Evolutionary conservation across 2,329 filamentous ascomycete species (phyloP), one percentile per base, ranked within the genome.

Genomic region (Trichothecium sympodiale): DNA sequence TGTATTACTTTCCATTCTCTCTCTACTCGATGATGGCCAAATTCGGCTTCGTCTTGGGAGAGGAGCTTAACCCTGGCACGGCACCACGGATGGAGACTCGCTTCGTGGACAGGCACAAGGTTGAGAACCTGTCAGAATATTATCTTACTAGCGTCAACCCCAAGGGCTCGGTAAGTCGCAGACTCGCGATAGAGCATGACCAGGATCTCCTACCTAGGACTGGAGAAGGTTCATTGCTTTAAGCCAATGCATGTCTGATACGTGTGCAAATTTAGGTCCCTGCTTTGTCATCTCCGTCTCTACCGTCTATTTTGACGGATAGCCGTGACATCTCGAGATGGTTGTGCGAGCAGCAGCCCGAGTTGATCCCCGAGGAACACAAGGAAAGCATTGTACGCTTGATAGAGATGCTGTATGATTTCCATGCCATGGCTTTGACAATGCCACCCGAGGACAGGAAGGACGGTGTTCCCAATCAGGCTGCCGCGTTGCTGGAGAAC

Each of bases 11-110:
- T 14, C 46, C 49, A 5, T 54, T 49, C 36, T 54, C 50, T 3
- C 38, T 54, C 10, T 54, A 56, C 35, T 54, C 53, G 8, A 43
- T 54, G 14, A 49, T 53, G 45, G 46, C 46, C n/a, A 48, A 48
- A 13, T 53, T 54, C 38, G 47, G 42, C 16, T 44, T 54, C 16
- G 46, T 45, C 13, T 39, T 55, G 8, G 52, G 48, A 4, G 37
- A 41, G 33, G 37, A 28, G 17, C 32, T 53, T 14, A 50, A 48
- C 26, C 42, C 45, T 2, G 43, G 44, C 14, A 48, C 44, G 26
- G 46, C 48, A 4, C 51, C 51, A 3, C 36, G 29, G 3, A 37
- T 54, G 27, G 35, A 44, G 14, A 30, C 53, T n/a, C 41, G 44
- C 31, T 42, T 54, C 17, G 46, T 55, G 33, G 45, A 53, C 33